These are phyloP conservation scores for Pisolithus albus DNA, from an alignment of 768 basidiomycete species.

Conservation along the genomic window DNA sequence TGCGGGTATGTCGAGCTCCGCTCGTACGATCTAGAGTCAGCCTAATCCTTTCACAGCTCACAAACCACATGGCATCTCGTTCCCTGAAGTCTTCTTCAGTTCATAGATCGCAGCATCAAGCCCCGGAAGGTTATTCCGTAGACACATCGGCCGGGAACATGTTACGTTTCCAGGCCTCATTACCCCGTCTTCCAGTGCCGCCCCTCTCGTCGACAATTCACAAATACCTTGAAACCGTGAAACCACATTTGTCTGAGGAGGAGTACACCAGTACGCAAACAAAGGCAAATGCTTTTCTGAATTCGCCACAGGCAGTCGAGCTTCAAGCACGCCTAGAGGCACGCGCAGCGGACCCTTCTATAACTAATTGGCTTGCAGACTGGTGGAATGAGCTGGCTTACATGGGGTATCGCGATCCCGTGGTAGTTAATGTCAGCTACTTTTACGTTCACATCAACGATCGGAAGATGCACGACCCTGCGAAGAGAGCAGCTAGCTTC, in stretches of 20 bases:
- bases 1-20: constrained; percentile 7
- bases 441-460: constrained; percentile 87
- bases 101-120: constrained; percentile 21
- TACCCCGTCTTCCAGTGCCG: constrained; percentile 80
- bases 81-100: constrained; percentile 26
- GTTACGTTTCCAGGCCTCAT: constrained; percentile 66
- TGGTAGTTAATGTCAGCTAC: constrained; percentile 91
- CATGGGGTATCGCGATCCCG: constrained; percentile 83
- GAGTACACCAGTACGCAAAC: constrained; percentile 54
- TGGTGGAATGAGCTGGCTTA: constrained; percentile 98
- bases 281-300: constrained; percentile 60
- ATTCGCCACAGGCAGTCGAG: constrained; percentile 58
- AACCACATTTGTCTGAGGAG: constrained; percentile 63
- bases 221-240: constrained; percentile 84
- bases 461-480: constrained; percentile 43
- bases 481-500: constrained; percentile 71
- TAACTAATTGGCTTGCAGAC: constrained; percentile 83
- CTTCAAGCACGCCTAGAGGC: constrained; percentile 75
- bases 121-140: constrained; percentile 41
- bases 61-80: constrained; percentile 25
- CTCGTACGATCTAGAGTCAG: background rate
- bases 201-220: constrained; percentile 71
- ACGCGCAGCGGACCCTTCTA: constrained; percentile 54
- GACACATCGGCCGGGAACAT: constrained; percentile 59
- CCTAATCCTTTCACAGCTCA: constrained; percentile 3